Conservation (phyloP, 331 rosid species). For the Saraca asoca region DNA sequence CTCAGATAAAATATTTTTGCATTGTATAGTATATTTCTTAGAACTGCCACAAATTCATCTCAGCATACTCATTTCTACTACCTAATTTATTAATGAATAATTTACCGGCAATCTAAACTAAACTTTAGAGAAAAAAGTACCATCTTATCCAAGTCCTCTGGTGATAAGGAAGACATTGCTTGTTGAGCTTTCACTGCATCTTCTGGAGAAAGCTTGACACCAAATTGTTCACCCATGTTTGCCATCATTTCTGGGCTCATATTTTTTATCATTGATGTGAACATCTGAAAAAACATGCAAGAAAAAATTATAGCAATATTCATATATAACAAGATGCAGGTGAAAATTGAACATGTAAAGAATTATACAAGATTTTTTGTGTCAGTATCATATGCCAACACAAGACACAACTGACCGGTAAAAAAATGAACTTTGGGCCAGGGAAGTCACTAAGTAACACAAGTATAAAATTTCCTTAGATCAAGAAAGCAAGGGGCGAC, state of each 20-base stretch:
- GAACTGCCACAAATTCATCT: slow-evolving; percentile 14
- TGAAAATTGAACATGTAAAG: background rate
- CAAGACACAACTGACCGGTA: background rate
- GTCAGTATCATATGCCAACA: no score
- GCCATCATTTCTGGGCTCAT: slow-evolving; percentile 99
- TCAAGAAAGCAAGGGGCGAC: slow-evolving; percentile 8
- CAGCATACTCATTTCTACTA: slow-evolving; percentile 3
- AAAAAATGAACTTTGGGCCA: slow-evolving; percentile 14
- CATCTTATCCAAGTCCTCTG: slow-evolving; percentile 87
- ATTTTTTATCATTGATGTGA: slow-evolving; percentile 84
- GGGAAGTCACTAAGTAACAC: slow-evolving; percentile 1
- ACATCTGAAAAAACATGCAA: slow-evolving; percentile 65
- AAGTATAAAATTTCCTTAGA: background rate
- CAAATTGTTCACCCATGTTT: slow-evolving; percentile 93
- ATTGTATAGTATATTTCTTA: background rate
- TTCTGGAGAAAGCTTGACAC: slow-evolving; percentile 78
- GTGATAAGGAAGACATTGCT: slow-evolving; percentile 86
- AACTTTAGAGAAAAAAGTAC: slow-evolving; percentile 42
- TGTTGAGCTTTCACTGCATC: slow-evolving; percentile 87
- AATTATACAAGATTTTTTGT: no score
- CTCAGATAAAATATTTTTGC: background rate
- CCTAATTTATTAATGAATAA: background rate
- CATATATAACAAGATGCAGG: slow-evolving; percentile 1
- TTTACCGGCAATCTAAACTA: slow-evolving; percentile 4
- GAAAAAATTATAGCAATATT: slow-evolving; percentile 8